phyloP scores from a whole-genome alignment of 2,329 filamentous ascomycete species.

The Tolypocladium ophioglossoides region DNA sequence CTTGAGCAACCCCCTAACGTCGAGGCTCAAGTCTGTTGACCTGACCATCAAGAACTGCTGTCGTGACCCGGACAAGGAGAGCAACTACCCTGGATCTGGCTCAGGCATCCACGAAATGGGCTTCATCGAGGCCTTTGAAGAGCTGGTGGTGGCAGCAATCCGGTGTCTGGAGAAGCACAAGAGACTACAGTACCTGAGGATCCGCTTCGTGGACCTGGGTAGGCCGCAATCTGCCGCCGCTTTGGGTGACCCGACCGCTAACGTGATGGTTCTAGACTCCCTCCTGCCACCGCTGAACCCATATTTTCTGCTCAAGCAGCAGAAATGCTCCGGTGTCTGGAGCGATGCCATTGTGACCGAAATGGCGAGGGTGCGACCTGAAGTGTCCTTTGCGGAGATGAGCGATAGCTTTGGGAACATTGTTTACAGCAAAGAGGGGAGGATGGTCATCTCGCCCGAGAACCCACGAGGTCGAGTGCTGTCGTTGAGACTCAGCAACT shows the following conservation, averaged over 20 bases:
- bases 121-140: slow-evolving; percentile 63
- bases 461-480: slow-evolving; percentile 40
- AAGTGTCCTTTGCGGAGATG: slow-evolving; percentile 48
- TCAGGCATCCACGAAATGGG: slow-evolving; percentile 62
- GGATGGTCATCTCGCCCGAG: slow-evolving; percentile 45
- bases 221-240: slow-evolving; percentile 13
- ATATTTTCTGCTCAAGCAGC: slow-evolving; percentile 54
- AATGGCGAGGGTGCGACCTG: slow-evolving; percentile 47
- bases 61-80: slow-evolving; percentile 38
- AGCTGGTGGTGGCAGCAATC: slow-evolving; percentile 53
- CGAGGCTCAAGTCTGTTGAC: slow-evolving; percentile 54
- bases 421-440: slow-evolving; percentile 47
- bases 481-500: slow-evolving; percentile 48
- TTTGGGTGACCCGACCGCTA: slow-evolving; percentile 4
- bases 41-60: slow-evolving; percentile 68
- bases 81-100: slow-evolving; percentile 49
- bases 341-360: slow-evolving; percentile 54
- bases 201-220: slow-evolving; percentile 66
- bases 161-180: slow-evolving; percentile 47
- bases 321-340: slow-evolving; percentile 60
- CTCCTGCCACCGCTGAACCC: slow-evolving; percentile 61
- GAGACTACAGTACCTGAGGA: slow-evolving; percentile 53
- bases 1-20: slow-evolving; percentile 34
- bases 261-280: slow-evolving; percentile 41
- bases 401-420: slow-evolving; percentile 54